Conservation (phyloP, 2,329 filamentous ascomycete species). For the Ophiosphaerella narmari region DNA sequence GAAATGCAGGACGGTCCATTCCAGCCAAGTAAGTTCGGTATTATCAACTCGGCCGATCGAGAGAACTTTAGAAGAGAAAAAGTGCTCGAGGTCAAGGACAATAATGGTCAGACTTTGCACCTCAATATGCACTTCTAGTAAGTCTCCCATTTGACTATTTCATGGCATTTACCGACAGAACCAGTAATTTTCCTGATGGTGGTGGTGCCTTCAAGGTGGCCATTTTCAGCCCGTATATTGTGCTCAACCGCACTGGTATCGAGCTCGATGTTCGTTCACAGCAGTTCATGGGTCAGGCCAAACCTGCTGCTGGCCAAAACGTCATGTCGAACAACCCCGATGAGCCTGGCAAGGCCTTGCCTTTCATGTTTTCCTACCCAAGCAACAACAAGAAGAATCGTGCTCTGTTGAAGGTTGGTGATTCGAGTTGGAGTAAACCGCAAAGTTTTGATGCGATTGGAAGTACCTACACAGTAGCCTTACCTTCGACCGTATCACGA, state of each 20-base stretch:
- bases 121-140: constrained; percentile 89
- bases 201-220: constrained; percentile 96
- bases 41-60: constrained; percentile 87
- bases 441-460: constrained; percentile 98
- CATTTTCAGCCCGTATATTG: constrained; percentile 91
- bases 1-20: constrained; percentile 97
- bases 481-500: constrained; percentile 71
- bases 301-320: constrained; percentile 80
- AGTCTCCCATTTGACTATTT: constrained; percentile 14
- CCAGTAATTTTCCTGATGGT: constrained; percentile 76
- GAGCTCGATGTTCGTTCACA: constrained; percentile 88
- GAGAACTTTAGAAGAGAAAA: constrained; percentile 89
- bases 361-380: constrained; percentile 95
- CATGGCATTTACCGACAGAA: constrained; percentile 15
- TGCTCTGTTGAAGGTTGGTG: constrained; percentile 82
- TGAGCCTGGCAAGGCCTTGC: constrained; percentile 74
- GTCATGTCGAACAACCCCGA: constrained; percentile 60
- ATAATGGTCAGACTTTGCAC: constrained; percentile 75
- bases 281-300: constrained; percentile 81
- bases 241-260: constrained; percentile 93
- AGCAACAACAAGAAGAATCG: constrained; percentile 90
- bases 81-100: constrained; percentile 79
- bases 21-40: constrained; percentile 93
- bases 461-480: constrained; percentile 83
- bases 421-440: constrained; percentile 94